phyloP scores from a whole-genome alignment of 139 green algal species.

The Chlorella vulgaris region DNA sequence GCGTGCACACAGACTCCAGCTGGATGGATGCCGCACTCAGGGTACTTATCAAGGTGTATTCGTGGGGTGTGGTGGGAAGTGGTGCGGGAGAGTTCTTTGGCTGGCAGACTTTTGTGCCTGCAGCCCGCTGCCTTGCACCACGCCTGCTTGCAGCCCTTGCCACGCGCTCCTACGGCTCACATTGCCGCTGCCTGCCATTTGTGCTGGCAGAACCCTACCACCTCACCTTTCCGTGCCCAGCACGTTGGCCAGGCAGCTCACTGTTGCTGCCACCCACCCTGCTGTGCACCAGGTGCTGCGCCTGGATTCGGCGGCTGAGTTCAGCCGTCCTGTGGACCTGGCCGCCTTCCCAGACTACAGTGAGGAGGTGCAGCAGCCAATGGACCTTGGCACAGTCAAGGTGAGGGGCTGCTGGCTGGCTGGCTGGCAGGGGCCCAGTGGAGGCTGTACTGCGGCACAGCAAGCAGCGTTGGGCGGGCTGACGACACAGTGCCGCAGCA shows the following conservation, averaged over 20 bases:
- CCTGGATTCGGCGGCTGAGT: slow-evolving; percentile 11
- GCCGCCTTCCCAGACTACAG: slow-evolving; percentile 23
- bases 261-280: background rate
- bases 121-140: too few species aligned
- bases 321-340: slow-evolving; percentile 10
- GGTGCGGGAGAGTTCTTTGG: background rate
- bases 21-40: slow-evolving; percentile 31
- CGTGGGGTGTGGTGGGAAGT: too few species aligned
- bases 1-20: slow-evolving; percentile 15
- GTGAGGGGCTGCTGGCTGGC: background rate
- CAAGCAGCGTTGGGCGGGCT: too few species aligned
- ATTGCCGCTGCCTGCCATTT: too few species aligned
- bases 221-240: too few species aligned
- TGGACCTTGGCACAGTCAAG: slow-evolving; percentile 28
- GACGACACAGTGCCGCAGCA: too few species aligned
- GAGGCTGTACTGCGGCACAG: too few species aligned
- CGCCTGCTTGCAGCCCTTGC: too few species aligned
- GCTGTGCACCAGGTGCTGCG: background rate
- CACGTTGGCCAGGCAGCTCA: too few species aligned
- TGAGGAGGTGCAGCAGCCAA: slow-evolving; percentile 9
- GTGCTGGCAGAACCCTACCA: too few species aligned
- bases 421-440: background rate
- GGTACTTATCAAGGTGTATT: slow-evolving; percentile 19
- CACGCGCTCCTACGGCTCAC: too few species aligned
- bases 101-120: background rate